Evolutionary conservation across 2,329 filamentous ascomycete species (phyloP).

Genomic region (Endoconidiophora laricicola): DNA sequence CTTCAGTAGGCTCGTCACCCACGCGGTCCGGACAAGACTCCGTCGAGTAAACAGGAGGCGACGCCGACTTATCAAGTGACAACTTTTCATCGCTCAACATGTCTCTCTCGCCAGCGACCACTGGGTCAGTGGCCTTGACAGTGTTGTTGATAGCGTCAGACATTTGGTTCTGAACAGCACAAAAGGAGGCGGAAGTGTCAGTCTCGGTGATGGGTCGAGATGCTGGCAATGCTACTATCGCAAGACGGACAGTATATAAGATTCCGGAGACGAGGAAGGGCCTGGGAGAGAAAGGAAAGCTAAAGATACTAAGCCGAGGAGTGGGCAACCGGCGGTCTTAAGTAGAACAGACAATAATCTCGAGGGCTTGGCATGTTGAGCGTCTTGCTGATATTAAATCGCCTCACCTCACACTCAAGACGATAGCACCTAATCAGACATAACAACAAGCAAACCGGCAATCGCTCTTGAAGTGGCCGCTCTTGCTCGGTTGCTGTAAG

Average conservation of each 20-base stretch:
- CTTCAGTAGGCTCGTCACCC: constrained; percentile 37
- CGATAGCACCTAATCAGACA: no score
- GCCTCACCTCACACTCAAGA: no score
- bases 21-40: constrained; percentile 18
- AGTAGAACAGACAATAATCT: no score
- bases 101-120: not conserved
- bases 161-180: not conserved
- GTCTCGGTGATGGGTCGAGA: no score
- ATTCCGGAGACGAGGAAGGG: not conserved
- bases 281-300: not conserved
- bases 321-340: no score
- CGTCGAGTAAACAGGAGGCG: constrained; percentile 14
- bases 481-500: not conserved
- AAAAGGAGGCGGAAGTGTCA: not conserved
- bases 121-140: constrained; percentile 2
- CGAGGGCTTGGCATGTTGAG: no score
- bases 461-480: no score
- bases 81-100: constrained; percentile 2
- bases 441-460: no score
- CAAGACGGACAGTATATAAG: no score
- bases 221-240: no score
- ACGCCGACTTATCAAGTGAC: constrained; percentile 13
- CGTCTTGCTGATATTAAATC: no score
- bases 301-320: no score
- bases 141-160: not conserved